These are phyloP conservation scores for Marasmius sp. DNA, from an alignment of 1,284 basidiomycete genomes.

Conservation along the genomic window DNA sequence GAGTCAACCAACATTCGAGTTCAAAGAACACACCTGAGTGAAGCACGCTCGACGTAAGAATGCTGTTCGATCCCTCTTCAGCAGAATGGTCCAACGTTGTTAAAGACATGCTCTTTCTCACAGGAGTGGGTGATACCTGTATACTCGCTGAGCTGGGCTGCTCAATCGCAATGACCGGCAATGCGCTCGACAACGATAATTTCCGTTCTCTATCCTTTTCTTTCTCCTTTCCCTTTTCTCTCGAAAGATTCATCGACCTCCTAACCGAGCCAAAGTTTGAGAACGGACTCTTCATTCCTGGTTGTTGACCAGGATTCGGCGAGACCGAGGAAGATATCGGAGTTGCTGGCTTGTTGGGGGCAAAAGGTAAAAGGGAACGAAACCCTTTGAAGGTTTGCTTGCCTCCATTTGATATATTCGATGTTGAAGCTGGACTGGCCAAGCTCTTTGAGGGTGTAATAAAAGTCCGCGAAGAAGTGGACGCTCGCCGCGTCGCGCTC, in stretches of 20 bases:
- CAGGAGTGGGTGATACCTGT: neutral
- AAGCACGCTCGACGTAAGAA: neutral
- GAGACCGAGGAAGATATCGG: neutral
- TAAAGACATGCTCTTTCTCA: constrained; percentile 2
- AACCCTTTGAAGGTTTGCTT: neutral
- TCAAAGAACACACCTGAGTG: neutral
- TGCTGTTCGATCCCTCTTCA: neutral
- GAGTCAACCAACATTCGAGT: neutral
- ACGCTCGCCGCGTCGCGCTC: neutral
- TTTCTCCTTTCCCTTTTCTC: neutral
- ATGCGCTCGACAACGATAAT: neutral
- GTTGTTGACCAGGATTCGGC: neutral
- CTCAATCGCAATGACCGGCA: constrained; percentile 4
- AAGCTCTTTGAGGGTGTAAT: neutral
- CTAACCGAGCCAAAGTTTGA: neutral
- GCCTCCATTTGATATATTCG: neutral
- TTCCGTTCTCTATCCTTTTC: neutral
- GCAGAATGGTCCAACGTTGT: neutral
- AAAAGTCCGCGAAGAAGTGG: neutral
- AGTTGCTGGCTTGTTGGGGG: neutral
- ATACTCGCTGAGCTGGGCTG: neutral
- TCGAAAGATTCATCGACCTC: constrained; percentile 4
- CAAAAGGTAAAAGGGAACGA: neutral
- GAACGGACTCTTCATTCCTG: constrained; percentile 2
- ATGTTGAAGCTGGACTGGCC: constrained; percentile 1